Evolutionary conservation across 2,329 filamentous ascomycete genomes (phyloP).

Genomic region (Alternaria triticimaculans): DNA sequence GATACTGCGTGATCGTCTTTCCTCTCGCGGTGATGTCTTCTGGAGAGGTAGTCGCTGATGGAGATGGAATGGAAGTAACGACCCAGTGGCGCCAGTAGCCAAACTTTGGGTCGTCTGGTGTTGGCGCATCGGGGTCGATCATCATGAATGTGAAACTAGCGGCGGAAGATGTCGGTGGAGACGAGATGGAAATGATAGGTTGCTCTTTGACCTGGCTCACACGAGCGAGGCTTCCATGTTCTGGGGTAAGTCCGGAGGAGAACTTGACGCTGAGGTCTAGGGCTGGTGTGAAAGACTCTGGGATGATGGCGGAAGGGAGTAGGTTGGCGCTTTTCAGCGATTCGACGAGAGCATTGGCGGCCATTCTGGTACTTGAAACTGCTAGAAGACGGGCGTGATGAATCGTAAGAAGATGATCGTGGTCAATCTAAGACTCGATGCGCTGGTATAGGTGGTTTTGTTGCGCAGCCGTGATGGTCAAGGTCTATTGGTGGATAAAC

Average conservation of each 20-base stretch:
- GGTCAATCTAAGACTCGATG: neutral
- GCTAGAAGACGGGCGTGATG: neutral
- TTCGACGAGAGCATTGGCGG: conserved; percentile 21
- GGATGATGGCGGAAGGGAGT: conserved; percentile 49
- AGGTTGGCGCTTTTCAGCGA: conserved; percentile 35
- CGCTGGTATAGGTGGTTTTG: conserved; percentile 5
- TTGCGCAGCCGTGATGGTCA: neutral
- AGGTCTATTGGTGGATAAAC: conserved; percentile 20
- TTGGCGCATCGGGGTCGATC: conserved; percentile 63
- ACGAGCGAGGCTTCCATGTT: conserved; percentile 38
- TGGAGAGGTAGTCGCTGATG: neutral
- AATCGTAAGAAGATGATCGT: neutral
- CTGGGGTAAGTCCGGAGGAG: conserved; percentile 23
- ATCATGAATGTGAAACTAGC: conserved; percentile 57
- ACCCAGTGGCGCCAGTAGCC: conserved; percentile 65
- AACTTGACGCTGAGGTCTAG: conserved; percentile 50
- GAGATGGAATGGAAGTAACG: conserved; percentile 33
- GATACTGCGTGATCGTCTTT: conserved; percentile 38
- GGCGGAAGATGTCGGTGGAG: conserved; percentile 26
- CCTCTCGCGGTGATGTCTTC: conserved; percentile 19
- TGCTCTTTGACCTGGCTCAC: conserved; percentile 42
- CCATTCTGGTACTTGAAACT: neutral
- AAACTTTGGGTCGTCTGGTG: conserved; percentile 62
- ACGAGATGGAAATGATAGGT: conserved; percentile 33
- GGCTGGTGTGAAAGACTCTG: conserved; percentile 52